Evolutionary conservation across 805 yeast species (phyloP).

Genomic region (Brettanomyces nanus): DNA sequence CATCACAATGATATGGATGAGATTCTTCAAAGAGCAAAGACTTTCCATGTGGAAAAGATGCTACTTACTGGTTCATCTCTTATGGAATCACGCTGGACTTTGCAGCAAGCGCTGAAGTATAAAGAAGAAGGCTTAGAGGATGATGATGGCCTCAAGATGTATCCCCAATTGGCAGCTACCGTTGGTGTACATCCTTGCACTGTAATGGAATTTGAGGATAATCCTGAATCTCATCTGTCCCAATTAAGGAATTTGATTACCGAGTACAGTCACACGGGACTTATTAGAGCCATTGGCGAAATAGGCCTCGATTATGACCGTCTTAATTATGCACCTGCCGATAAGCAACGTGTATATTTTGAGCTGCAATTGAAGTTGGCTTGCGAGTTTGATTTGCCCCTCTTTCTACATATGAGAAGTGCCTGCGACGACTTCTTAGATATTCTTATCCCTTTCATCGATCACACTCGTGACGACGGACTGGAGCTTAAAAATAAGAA

Average conservation of each 20-base stretch:
- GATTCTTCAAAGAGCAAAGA: slow-evolving; percentile 60
- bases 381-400: slow-evolving; percentile 53
- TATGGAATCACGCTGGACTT: slow-evolving; percentile 54
- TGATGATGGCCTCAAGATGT: slow-evolving; percentile 3
- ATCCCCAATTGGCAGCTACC: slow-evolving; percentile 47
- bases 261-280: slow-evolving; percentile 39
- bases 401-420: slow-evolving; percentile 85
- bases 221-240: slow-evolving; percentile 34
- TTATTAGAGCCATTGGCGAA: slow-evolving; percentile 85
- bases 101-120: slow-evolving; percentile 38
- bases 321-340: slow-evolving; percentile 62
- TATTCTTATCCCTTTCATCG: slow-evolving; percentile 55
- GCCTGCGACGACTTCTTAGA: slow-evolving; percentile 72
- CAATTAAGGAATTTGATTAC: slow-evolving; percentile 41
- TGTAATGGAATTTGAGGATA: slow-evolving; percentile 44
- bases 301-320: slow-evolving; percentile 94
- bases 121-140: slow-evolving; percentile 7
- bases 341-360: slow-evolving; percentile 62
- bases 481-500: slow-evolving; percentile 28
- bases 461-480: slow-evolving; percentile 26
- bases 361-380: slow-evolving; percentile 64
- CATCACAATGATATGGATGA: slow-evolving; percentile 61
- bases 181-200: slow-evolving; percentile 96
- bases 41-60: slow-evolving; percentile 57
- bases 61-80: slow-evolving; percentile 80